phyloP scores from a whole-genome alignment of 176 grass and related monocot species.

The Oropetium thomaeum region DNA sequence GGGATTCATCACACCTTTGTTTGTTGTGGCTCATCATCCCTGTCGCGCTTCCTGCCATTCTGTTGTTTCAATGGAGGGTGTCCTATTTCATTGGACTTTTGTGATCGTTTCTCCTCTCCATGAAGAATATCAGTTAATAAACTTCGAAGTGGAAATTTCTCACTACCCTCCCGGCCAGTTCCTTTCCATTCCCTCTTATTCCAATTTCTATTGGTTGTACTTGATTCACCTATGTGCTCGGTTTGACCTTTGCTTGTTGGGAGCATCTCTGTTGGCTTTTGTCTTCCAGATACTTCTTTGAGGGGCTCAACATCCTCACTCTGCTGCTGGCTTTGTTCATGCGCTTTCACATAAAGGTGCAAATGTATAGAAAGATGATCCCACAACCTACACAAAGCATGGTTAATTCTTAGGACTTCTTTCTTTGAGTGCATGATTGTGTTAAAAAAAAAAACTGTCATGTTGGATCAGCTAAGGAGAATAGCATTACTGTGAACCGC shows the following conservation, averaged over 20 bases:
- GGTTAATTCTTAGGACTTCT: no score
- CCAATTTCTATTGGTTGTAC: slow-evolving; percentile 37
- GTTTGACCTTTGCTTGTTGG: slow-evolving; percentile 37
- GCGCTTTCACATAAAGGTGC: slow-evolving; percentile 52
- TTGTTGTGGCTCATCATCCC: slow-evolving; percentile 65
- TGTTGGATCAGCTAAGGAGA: neutral
- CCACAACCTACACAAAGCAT: slow-evolving; percentile 90
- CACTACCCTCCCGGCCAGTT: slow-evolving; percentile 38
- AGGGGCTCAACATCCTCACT: slow-evolving; percentile 25
- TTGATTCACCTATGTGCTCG: slow-evolving; percentile 46
- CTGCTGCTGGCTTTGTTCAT: slow-evolving; percentile 32
- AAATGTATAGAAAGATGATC: slow-evolving; percentile 77
- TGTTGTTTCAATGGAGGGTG: slow-evolving; percentile 39
- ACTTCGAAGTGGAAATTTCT: slow-evolving; percentile 77
- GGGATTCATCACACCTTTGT: slow-evolving; percentile 53
- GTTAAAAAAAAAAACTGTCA: neutral
- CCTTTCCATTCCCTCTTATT: slow-evolving; percentile 74
- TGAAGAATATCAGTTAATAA: slow-evolving; percentile 77
- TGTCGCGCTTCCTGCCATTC: slow-evolving; percentile 54
- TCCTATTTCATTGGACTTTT: slow-evolving; percentile 42
- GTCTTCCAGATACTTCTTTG: slow-evolving; percentile 44
- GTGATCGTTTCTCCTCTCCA: slow-evolving; percentile 57
- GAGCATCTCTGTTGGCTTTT: slow-evolving; percentile 28
- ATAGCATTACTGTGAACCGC: neutral
- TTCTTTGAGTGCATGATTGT: neutral